Evolutionary conservation across 768 basidiomycete species (phyloP).

Genomic region (Boletus coccyginus): DNA sequence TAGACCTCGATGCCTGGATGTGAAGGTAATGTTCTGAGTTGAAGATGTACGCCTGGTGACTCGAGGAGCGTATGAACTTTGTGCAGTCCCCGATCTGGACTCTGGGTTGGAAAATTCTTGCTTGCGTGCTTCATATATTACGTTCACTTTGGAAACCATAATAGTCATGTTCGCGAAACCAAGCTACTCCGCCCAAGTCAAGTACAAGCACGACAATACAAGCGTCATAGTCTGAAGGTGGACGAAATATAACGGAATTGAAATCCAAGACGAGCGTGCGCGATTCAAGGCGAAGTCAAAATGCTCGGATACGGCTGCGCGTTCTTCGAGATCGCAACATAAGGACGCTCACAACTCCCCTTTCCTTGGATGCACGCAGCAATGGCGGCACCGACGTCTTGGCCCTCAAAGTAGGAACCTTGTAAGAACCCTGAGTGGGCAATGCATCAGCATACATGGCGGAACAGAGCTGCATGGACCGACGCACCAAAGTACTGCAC

Average conservation of each 20-base stretch:
- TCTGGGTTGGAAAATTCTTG: no score
- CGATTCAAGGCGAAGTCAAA: conserved; percentile 7
- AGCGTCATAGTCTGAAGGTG: neutral
- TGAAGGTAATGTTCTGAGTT: neutral
- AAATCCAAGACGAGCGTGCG: neutral
- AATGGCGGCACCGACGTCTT: conserved; percentile 37
- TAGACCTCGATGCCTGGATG: neutral
- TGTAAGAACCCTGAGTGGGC: conserved; percentile 48
- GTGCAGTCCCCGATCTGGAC: no score
- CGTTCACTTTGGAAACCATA: no score
- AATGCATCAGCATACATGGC: neutral
- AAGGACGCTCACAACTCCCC: conserved; percentile 24
- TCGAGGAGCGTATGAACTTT: neutral
- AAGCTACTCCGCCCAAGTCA: neutral
- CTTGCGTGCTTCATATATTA: no score
- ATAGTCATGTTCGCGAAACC: no score
- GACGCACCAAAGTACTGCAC: conserved; percentile 53
- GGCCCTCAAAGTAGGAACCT: conserved; percentile 56
- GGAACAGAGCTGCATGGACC: neutral
- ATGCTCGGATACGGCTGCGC: conserved; percentile 30
- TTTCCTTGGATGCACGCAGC: conserved; percentile 39
- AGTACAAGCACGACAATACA: neutral
- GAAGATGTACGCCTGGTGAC: no score
- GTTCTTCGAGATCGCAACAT: conserved; percentile 29
- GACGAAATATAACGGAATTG: neutral